Base-by-base conservation (phyloP, 352 stramenopile species). In the Hyaloperonospora brassicae region DNA sequence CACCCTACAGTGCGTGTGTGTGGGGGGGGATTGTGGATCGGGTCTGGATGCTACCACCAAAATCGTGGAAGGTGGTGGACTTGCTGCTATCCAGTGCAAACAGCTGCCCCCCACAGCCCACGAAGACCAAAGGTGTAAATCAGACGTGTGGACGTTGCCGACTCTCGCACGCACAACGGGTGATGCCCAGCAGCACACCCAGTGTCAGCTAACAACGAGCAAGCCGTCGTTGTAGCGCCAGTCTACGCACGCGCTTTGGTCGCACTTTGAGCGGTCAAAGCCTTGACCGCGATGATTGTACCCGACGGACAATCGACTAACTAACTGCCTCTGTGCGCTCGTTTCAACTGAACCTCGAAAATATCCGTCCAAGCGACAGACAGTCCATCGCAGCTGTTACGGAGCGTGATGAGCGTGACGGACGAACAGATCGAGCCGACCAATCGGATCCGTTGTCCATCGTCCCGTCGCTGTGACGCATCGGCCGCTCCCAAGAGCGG, bases 391-490 rank as follows among this genome's bases (percentile, higher is more conserved):
- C 30, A 34, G 30, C 34, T 55, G 52, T 60, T 52, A 61, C 67
- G 41, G 45, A 68, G 59, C 73, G 72, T 88, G 78, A 86, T 57
- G 75, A 31, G 62, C 73, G 78, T 88, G 77, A 87, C 74, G 62
- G 64, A 84, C 74, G 66, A 47, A 87, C 76, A 70, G 21, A 2
- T 9, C 5, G 0, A 34, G 4, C 27, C n/a, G 57, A 41, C 60
- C 64, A 72, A 72, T 68, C 64, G 63, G 34, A 48, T 39, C 22
- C 42, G 35, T 42, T 40, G 6, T 17, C 17, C 42, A 47, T 38
- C 25, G 44, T 48, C 40, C 49, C 43, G 30, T 31, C 55, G 46
- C 38, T 55, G 8, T 34, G 4, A 34, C 27, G 17, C 27, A 34
- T 34, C 27, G 27, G 27, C 4, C 27, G 8, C 8, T 34, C 27